phyloP scores from a whole-genome alignment of 2,329 filamentous ascomycete species.

The Zarea fungicola region DNA sequence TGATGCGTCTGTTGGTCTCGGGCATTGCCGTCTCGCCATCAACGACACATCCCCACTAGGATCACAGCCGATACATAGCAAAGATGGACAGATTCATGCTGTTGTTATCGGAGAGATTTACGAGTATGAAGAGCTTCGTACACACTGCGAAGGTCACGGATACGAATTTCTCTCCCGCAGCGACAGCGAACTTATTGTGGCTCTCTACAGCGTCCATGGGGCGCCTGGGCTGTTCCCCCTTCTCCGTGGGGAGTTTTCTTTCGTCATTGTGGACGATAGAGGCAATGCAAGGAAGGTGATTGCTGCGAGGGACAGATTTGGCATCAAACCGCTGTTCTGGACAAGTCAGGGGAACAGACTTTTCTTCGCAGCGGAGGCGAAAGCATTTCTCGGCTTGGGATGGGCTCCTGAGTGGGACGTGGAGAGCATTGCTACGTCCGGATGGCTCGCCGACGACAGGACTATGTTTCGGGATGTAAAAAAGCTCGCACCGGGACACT shows the following conservation, averaged over 20 bases:
- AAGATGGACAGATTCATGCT: slow-evolving; percentile 39
- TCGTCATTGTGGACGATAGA: slow-evolving; percentile 41
- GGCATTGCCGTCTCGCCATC: slow-evolving; percentile 46
- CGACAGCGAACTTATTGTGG: slow-evolving; percentile 49
- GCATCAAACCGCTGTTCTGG: slow-evolving; percentile 53
- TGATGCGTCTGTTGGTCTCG: slow-evolving; percentile 35
- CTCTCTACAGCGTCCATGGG: too few relatives aligned
- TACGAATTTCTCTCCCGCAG: slow-evolving; percentile 41
- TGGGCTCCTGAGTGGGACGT: slow-evolving; percentile 51
- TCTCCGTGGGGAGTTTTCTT: too few relatives aligned
- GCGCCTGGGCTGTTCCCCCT: too few relatives aligned
- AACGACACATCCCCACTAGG: slow-evolving; percentile 44
- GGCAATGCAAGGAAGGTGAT: slow-evolving; percentile 32
- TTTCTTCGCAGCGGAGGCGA: slow-evolving; percentile 48
- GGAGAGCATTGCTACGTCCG: slow-evolving; percentile 36
- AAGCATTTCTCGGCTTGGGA: slow-evolving; percentile 46
- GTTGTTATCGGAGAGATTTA: slow-evolving; percentile 59
- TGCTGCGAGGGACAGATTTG: slow-evolving; percentile 48
- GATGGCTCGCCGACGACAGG: slow-evolving; percentile 38
- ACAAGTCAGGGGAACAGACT: slow-evolving; percentile 35
- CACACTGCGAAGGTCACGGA: slow-evolving; percentile 27
- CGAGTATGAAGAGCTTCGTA: slow-evolving; percentile 42
- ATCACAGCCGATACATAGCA: slow-evolving; percentile 39
- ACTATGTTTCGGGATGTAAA: slow-evolving; percentile 46
- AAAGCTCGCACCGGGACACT: slow-evolving; percentile 39